Evolutionary conservation across 345 rosid species (phyloP).

Genomic region (Dipteronia dyeriana): DNA sequence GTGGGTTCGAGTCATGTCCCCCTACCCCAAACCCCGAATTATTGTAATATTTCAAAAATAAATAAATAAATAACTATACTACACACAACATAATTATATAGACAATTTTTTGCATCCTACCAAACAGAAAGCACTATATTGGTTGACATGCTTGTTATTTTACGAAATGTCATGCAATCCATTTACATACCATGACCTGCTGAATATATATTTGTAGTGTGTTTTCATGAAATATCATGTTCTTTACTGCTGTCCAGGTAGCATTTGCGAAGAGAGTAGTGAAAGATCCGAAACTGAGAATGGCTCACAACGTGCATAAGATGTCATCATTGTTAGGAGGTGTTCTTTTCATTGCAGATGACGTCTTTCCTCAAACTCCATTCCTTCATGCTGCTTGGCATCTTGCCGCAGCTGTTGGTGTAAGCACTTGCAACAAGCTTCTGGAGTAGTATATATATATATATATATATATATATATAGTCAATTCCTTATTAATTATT

Average conservation of each 20-base stretch:
- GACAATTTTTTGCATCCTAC: neutral
- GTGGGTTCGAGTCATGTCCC: too few relatives aligned
- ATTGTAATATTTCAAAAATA: too few relatives aligned
- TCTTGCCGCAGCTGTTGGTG: slow-evolving; percentile 94
- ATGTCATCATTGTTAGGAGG: slow-evolving; percentile 88
- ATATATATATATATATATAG: too few relatives aligned
- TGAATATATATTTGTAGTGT: neutral
- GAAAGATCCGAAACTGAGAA: slow-evolving; percentile 77
- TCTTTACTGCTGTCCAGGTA: slow-evolving; percentile 37
- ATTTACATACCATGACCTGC: neutral
- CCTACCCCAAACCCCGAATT: too few relatives aligned
- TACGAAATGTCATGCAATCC: neutral
- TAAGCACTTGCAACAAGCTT: slow-evolving; percentile 89
- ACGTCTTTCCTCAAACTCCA: slow-evolving; percentile 68
- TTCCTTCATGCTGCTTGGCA: slow-evolving; percentile 97
- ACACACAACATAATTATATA: too few relatives aligned
- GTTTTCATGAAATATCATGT: neutral
- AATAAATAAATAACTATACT: too few relatives aligned
- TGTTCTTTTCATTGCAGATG: slow-evolving; percentile 86
- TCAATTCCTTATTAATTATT: slow-evolving; percentile 10
- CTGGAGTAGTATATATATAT: slow-evolving; percentile 53
- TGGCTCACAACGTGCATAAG: slow-evolving; percentile 76
- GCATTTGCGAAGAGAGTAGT: slow-evolving; percentile 81
- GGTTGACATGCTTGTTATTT: neutral
- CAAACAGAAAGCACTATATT: neutral